Evolutionary conservation across 208 protist species (phyloP), one percentile per base, ranked within the genome.

Genomic region (Leishmania aethiopica): DNA sequence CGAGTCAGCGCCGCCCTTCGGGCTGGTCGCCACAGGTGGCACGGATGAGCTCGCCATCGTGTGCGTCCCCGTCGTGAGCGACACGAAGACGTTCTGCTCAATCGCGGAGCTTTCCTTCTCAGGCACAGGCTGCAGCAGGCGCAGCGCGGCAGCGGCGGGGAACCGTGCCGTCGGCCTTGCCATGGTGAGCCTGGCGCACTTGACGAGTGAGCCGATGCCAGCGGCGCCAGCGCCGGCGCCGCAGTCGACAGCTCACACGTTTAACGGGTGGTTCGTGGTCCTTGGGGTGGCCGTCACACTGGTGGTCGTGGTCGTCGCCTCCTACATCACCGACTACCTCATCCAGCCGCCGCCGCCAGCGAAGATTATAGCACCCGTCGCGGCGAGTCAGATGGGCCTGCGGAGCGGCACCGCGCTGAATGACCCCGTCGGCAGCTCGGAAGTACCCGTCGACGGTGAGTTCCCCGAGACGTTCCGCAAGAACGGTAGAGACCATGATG

Each of bases 251-350:
- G 35, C 45, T 13, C 45, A 62, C 22, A 5, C 37, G 25, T 37
- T 88, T 28, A 85, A 66, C 42, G 73, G 75, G 17, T 62, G 89
- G 57, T 90, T 85, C 64, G 83, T 89, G n/a, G 78, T 87, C 19
- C 53, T 92, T 3, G 90, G 89, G 62, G 87, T 94, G 3, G 47
- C 93, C 10, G 84, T 77, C 0, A 78, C 82, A 13, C 64, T 94
- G 66, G 83, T 88, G 32, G 78, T 90, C 10, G 83, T 86, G 3
- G 66, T 94, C 47, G 57, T 80, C 4, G 82, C 71, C 19, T 87
- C 88, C 78, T 92, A 88, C 67, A 37, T 91, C 22, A 82, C 84
- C 19, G 91, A 95, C 78, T 93, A 92, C 84, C 72, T 93, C 49
- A 86, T 94, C n/a, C 89, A 92, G 67, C 91, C 90, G 3, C 79